Evolutionary conservation across 768 basidiomycete species (phyloP).

Genomic region (Lactarius trivialis): DNA sequence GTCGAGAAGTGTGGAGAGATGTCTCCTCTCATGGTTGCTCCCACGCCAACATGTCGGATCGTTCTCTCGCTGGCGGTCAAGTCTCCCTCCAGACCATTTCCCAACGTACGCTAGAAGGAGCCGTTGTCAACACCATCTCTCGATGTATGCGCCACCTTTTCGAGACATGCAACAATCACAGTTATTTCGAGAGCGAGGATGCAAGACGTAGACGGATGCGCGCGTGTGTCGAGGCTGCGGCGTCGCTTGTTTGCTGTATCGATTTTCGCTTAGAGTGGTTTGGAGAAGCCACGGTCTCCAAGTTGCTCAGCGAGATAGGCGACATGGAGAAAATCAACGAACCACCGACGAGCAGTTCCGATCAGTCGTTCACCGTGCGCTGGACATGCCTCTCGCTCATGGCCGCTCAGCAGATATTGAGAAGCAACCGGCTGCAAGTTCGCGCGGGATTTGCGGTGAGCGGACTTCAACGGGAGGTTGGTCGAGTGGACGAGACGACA

Average conservation of each 20-base stretch:
- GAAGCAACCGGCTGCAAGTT: background rate
- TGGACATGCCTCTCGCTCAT: constrained; percentile 5
- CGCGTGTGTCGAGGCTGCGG: background rate
- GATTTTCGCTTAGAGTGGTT: background rate
- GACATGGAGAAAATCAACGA: background rate
- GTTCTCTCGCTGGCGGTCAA: background rate
- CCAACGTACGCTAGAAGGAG: background rate
- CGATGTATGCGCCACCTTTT: background rate
- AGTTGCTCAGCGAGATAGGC: background rate
- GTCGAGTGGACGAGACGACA: background rate
- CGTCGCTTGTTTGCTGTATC: background rate
- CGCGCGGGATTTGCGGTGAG: background rate
- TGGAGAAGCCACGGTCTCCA: background rate
- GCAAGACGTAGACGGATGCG: background rate
- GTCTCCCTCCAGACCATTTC: rapidly evolving
- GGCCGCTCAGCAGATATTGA: background rate
- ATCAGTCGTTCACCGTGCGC: background rate
- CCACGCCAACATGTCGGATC: background rate
- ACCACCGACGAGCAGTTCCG: background rate
- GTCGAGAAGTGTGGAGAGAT: background rate
- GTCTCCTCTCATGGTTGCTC: background rate
- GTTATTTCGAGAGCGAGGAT: background rate
- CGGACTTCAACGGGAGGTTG: background rate
- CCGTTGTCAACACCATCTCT: background rate
- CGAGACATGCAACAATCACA: background rate